A percentile compares a stretch with the other conserved stretches of the same genome.
Evolutionary conservation across 495 filamentous ascomycete genomes (phyloP).

Genomic region (Xylaria grammica): DNA sequence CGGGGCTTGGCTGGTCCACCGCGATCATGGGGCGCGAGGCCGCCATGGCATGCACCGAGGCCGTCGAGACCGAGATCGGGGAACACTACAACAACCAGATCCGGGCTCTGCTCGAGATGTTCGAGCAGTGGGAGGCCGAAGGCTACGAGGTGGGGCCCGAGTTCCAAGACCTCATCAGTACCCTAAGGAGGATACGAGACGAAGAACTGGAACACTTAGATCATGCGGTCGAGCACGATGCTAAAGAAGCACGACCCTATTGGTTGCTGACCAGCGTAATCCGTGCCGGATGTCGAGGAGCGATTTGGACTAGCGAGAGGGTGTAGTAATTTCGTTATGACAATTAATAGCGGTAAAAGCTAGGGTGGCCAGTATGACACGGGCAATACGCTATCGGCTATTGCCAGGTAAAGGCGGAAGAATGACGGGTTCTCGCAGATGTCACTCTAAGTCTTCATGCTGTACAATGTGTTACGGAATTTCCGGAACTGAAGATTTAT

Average conservation of each 20-base stretch:
- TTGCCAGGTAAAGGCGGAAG: neutral
- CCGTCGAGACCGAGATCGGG: conserved; percentile 97
- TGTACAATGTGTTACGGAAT: too few species aligned
- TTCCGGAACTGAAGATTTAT: too few species aligned
- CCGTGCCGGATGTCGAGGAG: conserved; percentile 81
- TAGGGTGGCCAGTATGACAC: too few species aligned
- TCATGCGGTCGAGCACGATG: conserved; percentile 90
- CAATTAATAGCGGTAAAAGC: too few species aligned
- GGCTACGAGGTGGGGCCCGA: conserved; percentile 83
- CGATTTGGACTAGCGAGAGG: conserved; percentile 91
- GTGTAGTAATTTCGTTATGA: conserved; percentile 52
- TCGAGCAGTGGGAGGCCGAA: conserved; percentile 62
- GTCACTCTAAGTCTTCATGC: neutral
- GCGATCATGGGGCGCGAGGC: conserved; percentile 90
- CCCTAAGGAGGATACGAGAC: conserved; percentile 84
- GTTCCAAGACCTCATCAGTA: conserved; percentile 71
- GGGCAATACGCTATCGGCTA: neutral
- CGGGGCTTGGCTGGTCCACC: conserved; percentile 86
- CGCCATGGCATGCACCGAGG: conserved; percentile 98
- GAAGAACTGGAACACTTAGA: conserved; percentile 98
- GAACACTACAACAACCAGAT: conserved; percentile 96
- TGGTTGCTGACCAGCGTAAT: conserved; percentile 89
- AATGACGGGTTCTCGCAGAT: neutral
- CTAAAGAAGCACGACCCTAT: conserved; percentile 85
- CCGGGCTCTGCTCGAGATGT: conserved; percentile 77